phyloP scores from a whole-genome alignment of 1,284 basidiomycete species.

The Apiotrichum siamense region DNA sequence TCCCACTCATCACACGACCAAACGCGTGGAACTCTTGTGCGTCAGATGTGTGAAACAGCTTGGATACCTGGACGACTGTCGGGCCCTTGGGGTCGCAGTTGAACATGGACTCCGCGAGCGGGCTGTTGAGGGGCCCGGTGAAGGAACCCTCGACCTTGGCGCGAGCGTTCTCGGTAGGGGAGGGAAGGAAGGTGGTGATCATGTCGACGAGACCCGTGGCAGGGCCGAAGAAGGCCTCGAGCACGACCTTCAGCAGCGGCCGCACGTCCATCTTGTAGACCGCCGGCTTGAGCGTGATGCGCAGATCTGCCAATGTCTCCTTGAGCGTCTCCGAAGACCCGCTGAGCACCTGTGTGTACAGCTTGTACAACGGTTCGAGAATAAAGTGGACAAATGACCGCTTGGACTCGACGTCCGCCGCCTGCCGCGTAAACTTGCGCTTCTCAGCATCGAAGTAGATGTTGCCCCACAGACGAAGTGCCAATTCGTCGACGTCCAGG shows the following conservation, averaged over 20 bases:
- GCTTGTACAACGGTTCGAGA: constrained; percentile 92
- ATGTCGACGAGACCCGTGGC: constrained; percentile 85
- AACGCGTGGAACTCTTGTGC: constrained; percentile 94
- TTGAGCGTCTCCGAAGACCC: constrained; percentile 80
- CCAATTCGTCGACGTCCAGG: constrained; percentile 55
- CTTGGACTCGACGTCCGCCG: constrained; percentile 69
- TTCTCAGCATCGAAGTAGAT: constrained; percentile 80
- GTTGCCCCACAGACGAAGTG: constrained; percentile 93
- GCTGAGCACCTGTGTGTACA: constrained; percentile 88
- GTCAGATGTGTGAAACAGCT: constrained; percentile 91
- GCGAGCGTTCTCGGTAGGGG: constrained; percentile 64
- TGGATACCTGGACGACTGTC: constrained; percentile 85
- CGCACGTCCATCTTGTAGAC: constrained; percentile 98
- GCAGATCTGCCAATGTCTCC: constrained; percentile 69
- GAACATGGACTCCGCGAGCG: constrained; percentile 71
- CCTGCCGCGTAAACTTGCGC: constrained; percentile 84
- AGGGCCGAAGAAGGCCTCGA: constrained; percentile 93
- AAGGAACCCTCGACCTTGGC: constrained; percentile 78
- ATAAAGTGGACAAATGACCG: constrained; percentile 95
- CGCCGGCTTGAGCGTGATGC: constrained; percentile 82
- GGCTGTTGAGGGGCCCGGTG: constrained; percentile 74
- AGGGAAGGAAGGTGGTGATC: constrained; percentile 82
- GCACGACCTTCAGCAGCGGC: constrained; percentile 84
- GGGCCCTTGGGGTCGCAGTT: constrained; percentile 77
- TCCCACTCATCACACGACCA: constrained; percentile 89